These are phyloP conservation scores for Adansonia rubrostipa DNA, from an alignment of 441 rosid species.

Conservation along the genomic window DNA sequence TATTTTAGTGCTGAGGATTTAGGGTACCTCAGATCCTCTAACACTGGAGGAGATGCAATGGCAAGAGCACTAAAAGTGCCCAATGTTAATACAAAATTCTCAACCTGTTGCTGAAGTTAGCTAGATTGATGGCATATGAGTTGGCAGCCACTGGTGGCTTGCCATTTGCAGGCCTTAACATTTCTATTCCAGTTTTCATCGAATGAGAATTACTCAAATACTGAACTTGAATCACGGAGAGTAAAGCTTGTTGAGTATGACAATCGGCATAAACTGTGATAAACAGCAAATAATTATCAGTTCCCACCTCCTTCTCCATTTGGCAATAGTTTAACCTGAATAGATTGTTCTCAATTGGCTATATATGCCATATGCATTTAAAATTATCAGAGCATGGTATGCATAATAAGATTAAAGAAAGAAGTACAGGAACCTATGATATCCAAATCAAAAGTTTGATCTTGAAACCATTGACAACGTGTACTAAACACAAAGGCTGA, in stretches of 20 bases:
- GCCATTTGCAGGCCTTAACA: conserved; percentile 44
- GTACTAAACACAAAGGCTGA: not conserved
- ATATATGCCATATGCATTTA: conserved; percentile 7
- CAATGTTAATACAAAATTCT: conserved; percentile 68
- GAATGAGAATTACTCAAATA: conserved; percentile 34
- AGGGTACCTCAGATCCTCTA: conserved; percentile 73
- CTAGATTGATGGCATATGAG: conserved; percentile 60
- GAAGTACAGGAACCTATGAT: not conserved
- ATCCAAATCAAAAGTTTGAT: not conserved
- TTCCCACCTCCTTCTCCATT: conserved; percentile 21
- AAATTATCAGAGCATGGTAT: not conserved
- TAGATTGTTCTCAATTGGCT: not conserved
- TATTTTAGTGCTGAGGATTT: conserved; percentile 82
- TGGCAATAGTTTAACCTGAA: conserved; percentile 10
- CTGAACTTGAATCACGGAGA: conserved; percentile 17
- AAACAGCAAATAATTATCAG: conserved; percentile 11
- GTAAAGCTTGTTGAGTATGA: conserved; percentile 15
- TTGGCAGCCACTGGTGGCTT: conserved; percentile 41
- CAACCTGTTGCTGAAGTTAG: conserved; percentile 64
- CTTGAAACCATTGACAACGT: not conserved
- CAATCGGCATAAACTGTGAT: conserved; percentile 12
- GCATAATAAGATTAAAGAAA: not conserved
- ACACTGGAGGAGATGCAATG: conserved; percentile 72
- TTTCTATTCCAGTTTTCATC: conserved; percentile 50
- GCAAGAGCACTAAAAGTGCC: conserved; percentile 67